Conservation (phyloP, 2,329 filamentous ascomycete genomes). For the Teratosphaeriaceae sp. region DNA sequence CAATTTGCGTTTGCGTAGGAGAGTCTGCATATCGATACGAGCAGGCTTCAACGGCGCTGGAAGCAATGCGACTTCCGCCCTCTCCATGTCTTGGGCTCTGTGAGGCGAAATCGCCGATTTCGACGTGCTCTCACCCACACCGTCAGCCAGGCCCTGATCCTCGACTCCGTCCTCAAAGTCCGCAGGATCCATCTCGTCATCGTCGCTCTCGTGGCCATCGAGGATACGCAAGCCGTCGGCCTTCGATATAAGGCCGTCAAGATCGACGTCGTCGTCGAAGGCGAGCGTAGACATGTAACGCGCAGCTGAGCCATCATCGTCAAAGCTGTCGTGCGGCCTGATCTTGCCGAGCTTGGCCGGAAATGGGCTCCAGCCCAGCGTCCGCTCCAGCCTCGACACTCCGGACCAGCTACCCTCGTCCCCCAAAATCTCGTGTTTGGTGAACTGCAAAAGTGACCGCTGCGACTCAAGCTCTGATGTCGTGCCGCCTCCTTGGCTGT, state of each 20-base stretch:
- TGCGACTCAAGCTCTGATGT: constrained; percentile 25
- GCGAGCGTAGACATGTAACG: constrained; percentile 31
- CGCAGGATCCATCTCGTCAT: constrained; percentile 29
- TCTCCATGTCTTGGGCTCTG: not conserved
- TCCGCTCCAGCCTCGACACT: constrained; percentile 32
- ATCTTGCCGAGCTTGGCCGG: constrained; percentile 33
- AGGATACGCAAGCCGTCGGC: constrained; percentile 42
- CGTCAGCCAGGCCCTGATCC: not conserved
- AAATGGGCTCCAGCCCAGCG: constrained; percentile 45
- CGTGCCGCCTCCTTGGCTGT: constrained; percentile 9
- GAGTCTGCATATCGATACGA: constrained; percentile 28
- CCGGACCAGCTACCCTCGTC: constrained; percentile 33
- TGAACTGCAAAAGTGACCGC: constrained; percentile 21
- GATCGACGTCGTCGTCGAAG: constrained; percentile 31
- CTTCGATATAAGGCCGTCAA: constrained; percentile 42
- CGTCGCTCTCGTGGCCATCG: constrained; percentile 29
- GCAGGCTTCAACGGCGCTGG: not conserved
- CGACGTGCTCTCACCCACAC: not conserved
- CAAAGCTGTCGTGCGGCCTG: constrained; percentile 35
- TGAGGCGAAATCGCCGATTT: not conserved
- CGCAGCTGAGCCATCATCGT: constrained; percentile 31
- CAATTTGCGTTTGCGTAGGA: constrained; percentile 36
- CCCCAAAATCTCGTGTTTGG: constrained; percentile 20
- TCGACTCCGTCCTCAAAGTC: constrained; percentile 4
- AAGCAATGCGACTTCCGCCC: not conserved